phyloP scores from a whole-genome alignment of 768 basidiomycete species.

The Sarcomyxa edulis region DNA sequence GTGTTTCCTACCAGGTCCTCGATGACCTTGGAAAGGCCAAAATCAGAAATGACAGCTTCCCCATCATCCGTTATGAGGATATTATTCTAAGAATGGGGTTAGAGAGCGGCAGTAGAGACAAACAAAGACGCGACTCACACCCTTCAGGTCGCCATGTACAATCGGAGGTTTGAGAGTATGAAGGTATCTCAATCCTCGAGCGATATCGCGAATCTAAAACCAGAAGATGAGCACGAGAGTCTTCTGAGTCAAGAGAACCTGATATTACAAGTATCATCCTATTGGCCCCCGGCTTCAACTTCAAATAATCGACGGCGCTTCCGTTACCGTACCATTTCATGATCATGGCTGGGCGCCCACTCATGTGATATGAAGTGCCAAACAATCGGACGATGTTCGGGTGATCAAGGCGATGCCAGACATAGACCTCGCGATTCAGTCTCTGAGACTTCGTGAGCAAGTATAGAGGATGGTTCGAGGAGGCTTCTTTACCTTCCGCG shows the following conservation, averaged over 20 bases:
- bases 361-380: conserved; percentile 30
- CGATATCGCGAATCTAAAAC: conserved; percentile 36
- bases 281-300: conserved; percentile 8
- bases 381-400: conserved; percentile 36
- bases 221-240: no score
- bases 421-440: conserved; percentile 33
- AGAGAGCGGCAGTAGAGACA: no score
- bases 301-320: conserved; percentile 17
- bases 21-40: conserved; percentile 34
- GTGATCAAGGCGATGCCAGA: conserved; percentile 36
- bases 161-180: conserved; percentile 32
- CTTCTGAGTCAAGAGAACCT: no score
- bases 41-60: conserved; percentile 37
- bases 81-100: conserved; percentile 30
- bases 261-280: conserved; percentile 13
- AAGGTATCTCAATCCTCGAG: conserved; percentile 29
- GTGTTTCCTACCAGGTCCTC: conserved; percentile 21
- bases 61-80: conserved; percentile 37
- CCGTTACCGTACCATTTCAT: conserved; percentile 33
- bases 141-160: conserved; percentile 37
- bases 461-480: no score
- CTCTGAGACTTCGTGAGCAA: conserved; percentile 18
- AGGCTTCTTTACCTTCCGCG: conserved; percentile 12
- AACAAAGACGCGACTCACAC: no score
- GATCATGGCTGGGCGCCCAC: conserved; percentile 30